Evolutionary conservation across 176 grass and related monocot genomes (phyloP).

Genomic region (Rhynchospora pubera): DNA sequence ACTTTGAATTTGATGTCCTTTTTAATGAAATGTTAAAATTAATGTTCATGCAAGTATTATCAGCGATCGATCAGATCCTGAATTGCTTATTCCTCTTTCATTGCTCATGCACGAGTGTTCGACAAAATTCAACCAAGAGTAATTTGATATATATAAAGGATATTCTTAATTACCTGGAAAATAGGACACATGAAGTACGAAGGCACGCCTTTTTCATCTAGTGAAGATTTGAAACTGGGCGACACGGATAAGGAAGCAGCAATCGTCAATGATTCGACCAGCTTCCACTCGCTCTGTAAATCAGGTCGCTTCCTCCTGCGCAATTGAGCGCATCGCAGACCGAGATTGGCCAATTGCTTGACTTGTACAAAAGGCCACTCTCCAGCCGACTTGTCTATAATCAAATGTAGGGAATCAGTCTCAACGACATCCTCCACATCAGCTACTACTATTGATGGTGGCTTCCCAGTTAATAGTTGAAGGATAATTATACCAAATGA

Average conservation of each 20-base stretch:
- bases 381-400: slow-evolving; percentile 44
- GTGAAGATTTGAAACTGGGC: background rate
- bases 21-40: background rate
- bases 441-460: slow-evolving; percentile 16
- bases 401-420: slow-evolving; percentile 14
- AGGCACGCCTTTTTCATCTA: slow-evolving; percentile 21
- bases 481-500: slow-evolving; percentile 50
- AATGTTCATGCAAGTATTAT: background rate
- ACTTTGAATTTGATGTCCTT: background rate
- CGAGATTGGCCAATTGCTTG: slow-evolving; percentile 39
- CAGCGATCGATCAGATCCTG: background rate
- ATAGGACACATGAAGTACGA: slow-evolving; percentile 78
- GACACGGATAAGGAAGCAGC: slow-evolving; percentile 15
- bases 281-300: slow-evolving; percentile 22
- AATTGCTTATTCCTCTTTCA: background rate
- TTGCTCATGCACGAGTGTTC: background rate
- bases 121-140: background rate
- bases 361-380: slow-evolving; percentile 45
- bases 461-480: slow-evolving; percentile 36
- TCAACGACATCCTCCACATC: slow-evolving; percentile 32
- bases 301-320: slow-evolving; percentile 30
- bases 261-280: slow-evolving; percentile 28
- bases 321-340: slow-evolving; percentile 20
- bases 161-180: slow-evolving; percentile 38
- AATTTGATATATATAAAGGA: background rate